These are phyloP conservation scores for Bruguiera gymnorhiza DNA, from an alignment of 345 rosid species.

Conservation along the genomic window DNA sequence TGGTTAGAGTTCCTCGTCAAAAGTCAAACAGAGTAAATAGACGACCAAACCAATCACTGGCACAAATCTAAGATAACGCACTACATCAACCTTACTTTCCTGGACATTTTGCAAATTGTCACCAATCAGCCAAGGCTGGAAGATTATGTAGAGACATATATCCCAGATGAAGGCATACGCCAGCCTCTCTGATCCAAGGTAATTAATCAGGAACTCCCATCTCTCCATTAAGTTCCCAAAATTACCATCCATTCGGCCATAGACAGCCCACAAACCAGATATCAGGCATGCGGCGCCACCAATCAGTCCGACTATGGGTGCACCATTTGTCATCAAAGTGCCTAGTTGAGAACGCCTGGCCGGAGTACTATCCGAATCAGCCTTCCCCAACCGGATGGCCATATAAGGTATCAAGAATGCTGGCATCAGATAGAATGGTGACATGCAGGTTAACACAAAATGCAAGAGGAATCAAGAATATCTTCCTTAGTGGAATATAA, in stretches of 20 bases:
- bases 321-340: slow-evolving; percentile 64
- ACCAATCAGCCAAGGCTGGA: slow-evolving; percentile 97
- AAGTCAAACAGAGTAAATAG: slow-evolving; percentile 62
- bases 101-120: slow-evolving; percentile 67
- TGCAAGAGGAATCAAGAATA: neutral
- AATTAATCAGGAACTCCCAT: slow-evolving; percentile 58
- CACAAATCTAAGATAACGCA: slow-evolving; percentile 65
- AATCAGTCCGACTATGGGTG: slow-evolving; percentile 59
- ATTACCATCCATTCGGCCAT: slow-evolving; percentile 61
- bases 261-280: slow-evolving; percentile 67
- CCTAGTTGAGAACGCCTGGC: slow-evolving; percentile 57
- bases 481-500: neutral
- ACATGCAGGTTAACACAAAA: neutral
- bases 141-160: slow-evolving; percentile 66
- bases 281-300: slow-evolving; percentile 73
- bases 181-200: slow-evolving; percentile 82
- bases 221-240: slow-evolving; percentile 61
- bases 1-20: slow-evolving; percentile 35
- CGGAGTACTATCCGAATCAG: slow-evolving; percentile 34
- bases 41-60: slow-evolving; percentile 74
- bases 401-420: slow-evolving; percentile 91
- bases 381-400: slow-evolving; percentile 74
- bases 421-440: slow-evolving; percentile 26
- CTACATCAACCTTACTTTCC: slow-evolving; percentile 44
- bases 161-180: slow-evolving; percentile 95